Percentiles rank a stretch among this genome's conserved stretches.
Evolutionary conservation across 2,329 filamentous ascomycete genomes (phyloP).

Genomic region (Plectosphaerella cucumerina): DNA sequence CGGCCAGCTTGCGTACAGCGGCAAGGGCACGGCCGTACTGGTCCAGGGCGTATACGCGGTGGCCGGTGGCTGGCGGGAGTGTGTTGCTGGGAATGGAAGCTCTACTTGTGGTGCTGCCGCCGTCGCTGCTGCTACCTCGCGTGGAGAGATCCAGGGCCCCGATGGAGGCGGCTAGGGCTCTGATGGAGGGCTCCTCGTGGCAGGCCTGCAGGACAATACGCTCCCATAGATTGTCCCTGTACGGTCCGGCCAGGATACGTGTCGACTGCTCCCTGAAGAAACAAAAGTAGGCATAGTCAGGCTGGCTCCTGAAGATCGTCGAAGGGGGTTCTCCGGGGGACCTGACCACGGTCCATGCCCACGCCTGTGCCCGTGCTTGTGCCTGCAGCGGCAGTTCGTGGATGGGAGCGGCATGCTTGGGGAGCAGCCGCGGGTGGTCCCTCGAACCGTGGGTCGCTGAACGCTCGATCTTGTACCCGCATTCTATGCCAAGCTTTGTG

Average conservation of each 20-base stretch:
- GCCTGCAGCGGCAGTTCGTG: neutral
- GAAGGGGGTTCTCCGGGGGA: neutral
- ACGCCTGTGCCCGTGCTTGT: too few relatives aligned
- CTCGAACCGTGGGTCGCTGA: neutral
- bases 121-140: neutral
- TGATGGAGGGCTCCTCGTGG: slow-evolving; percentile 24
- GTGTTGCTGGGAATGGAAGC: too few relatives aligned
- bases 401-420: slow-evolving; percentile 1
- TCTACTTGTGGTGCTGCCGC: too few relatives aligned
- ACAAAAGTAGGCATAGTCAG: slow-evolving; percentile 22
- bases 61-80: neutral
- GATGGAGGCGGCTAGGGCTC: neutral
- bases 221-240: slow-evolving; percentile 32
- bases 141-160: neutral
- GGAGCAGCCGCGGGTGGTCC: neutral
- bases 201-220: slow-evolving; percentile 28
- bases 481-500: slow-evolving; percentile 28
- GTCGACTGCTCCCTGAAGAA: slow-evolving; percentile 16
- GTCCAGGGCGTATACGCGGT: neutral
- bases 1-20: neutral
- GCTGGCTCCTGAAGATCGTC: slow-evolving; percentile 10
- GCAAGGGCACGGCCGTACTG: neutral
- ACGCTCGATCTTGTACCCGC: slow-evolving; percentile 19
- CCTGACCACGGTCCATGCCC: neutral
- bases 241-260: slow-evolving; percentile 17